phyloP scores from a whole-genome alignment of 2,329 filamentous ascomycete species.

The Ascochyta koolunga region DNA sequence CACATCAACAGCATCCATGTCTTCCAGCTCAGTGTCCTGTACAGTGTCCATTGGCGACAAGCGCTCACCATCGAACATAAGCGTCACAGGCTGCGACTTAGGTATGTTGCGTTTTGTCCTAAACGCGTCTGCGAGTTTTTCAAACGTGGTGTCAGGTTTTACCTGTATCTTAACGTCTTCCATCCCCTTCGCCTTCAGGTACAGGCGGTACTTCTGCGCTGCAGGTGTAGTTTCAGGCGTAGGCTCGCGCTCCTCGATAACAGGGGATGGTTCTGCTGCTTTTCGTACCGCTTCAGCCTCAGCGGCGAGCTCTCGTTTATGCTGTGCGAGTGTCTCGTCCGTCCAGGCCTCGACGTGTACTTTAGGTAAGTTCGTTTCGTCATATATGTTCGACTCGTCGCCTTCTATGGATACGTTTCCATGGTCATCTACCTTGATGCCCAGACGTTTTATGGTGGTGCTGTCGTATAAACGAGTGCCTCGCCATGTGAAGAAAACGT shows the following conservation, averaged over 20 bases:
- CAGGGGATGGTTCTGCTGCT: slow-evolving; percentile 43
- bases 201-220: slow-evolving; percentile 51
- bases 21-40: slow-evolving; percentile 44
- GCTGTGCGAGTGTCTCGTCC: slow-evolving; percentile 62
- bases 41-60: slow-evolving; percentile 43
- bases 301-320: slow-evolving; percentile 50
- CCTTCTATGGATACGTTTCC: slow-evolving; percentile 48
- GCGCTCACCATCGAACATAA: slow-evolving; percentile 48
- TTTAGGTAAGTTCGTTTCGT: slow-evolving; percentile 56
- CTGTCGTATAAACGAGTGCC: slow-evolving; percentile 73
- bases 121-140: slow-evolving; percentile 39
- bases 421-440: slow-evolving; percentile 56
- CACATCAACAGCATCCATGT: slow-evolving; percentile 46
- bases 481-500: slow-evolving; percentile 81
- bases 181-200: slow-evolving; percentile 59
- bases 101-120: slow-evolving; percentile 29
- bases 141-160: slow-evolving; percentile 45
- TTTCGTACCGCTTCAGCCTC: slow-evolving; percentile 41
- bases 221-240: slow-evolving; percentile 25
- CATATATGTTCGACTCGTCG: slow-evolving; percentile 56
- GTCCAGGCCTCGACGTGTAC: slow-evolving; percentile 83
- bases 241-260: slow-evolving; percentile 22
- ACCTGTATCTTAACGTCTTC: slow-evolving; percentile 59
- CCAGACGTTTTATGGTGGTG: slow-evolving; percentile 61
- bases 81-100: slow-evolving; percentile 35